Percentiles rank a stretch among this genome's conserved stretches.
These are phyloP conservation scores for Alternaria arborescens DNA, from an alignment of 2,329 filamentous ascomycete species.

Conservation along the genomic window DNA sequence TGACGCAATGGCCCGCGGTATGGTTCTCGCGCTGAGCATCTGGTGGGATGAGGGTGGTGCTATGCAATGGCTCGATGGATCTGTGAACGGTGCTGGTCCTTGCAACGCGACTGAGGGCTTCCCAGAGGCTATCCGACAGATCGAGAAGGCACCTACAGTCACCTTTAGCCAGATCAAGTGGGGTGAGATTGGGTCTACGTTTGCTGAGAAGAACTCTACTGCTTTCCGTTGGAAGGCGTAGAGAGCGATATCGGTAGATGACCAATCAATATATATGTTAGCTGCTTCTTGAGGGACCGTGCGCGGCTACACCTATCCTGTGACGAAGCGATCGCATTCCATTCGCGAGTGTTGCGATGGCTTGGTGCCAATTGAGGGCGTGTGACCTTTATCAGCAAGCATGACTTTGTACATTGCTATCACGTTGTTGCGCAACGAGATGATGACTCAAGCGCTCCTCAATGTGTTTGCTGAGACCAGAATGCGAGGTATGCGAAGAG, in stretches of 20 bases:
- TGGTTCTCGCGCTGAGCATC: constrained; percentile 64
- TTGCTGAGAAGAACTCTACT: constrained; percentile 30
- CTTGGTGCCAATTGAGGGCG: background rate
- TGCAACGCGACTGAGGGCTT: constrained; percentile 64
- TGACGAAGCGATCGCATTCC: background rate
- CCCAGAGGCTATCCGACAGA: constrained; percentile 58
- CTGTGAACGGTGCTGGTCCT: constrained; percentile 56
- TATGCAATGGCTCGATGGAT: constrained; percentile 67
- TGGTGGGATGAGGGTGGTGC: constrained; percentile 64
- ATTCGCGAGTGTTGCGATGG: background rate
- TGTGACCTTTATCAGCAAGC: background rate
- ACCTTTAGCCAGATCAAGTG: constrained; percentile 66
- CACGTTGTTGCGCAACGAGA: background rate
- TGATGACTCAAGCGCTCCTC: background rate
- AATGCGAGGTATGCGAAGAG: background rate
- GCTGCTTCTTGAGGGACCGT: background rate
- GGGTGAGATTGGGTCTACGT: constrained; percentile 68
- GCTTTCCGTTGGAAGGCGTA: constrained; percentile 28
- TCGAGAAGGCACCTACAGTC: constrained; percentile 61
- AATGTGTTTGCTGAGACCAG: background rate
- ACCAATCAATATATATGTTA: background rate
- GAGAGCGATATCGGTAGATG: background rate
- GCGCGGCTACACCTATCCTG: background rate
- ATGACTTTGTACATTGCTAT: no score
- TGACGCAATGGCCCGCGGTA: constrained; percentile 58